These are phyloP conservation scores for Vitis riparia DNA, from an alignment of 164 flowering plant genomes.

Conservation along the genomic window DNA sequence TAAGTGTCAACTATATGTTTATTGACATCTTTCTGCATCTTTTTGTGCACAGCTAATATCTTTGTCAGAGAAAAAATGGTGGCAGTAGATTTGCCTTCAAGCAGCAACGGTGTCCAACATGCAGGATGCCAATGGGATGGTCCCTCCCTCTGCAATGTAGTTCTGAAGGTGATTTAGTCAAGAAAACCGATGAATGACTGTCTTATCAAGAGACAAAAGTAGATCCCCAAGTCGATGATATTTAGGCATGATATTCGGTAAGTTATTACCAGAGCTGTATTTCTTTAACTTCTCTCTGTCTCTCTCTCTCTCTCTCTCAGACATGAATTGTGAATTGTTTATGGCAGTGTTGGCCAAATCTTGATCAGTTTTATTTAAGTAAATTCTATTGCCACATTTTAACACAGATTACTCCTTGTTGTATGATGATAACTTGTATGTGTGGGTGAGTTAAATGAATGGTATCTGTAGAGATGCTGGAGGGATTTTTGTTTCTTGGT, in stretches of 20 bases:
- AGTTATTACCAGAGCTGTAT: not conserved
- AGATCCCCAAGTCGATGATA: not conserved
- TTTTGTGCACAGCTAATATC: conserved; percentile 52
- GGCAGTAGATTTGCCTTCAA: conserved; percentile 18
- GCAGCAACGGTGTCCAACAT: not conserved
- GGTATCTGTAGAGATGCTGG: too few species aligned
- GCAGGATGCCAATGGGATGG: not conserved
- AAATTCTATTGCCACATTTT: not conserved
- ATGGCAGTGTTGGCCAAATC: not conserved
- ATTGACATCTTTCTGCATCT: not conserved
- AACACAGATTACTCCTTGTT: not conserved
- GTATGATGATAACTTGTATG: not conserved
- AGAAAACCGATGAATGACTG: not conserved
- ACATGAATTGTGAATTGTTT: not conserved
- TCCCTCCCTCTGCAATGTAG: too few species aligned
- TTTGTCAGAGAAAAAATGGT: conserved; percentile 56
- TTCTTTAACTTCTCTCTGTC: not conserved
- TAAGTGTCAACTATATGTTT: not conserved
- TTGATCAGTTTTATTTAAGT: not conserved
- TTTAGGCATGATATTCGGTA: not conserved
- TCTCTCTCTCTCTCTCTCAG: not conserved
- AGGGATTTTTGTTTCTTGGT: too few species aligned
- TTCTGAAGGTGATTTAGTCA: too few species aligned
- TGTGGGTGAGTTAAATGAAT: too few species aligned
- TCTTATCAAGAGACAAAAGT: not conserved